phyloP scores from a whole-genome alignment of 1,284 basidiomycete species.

The Nidula niveotomentosa region DNA sequence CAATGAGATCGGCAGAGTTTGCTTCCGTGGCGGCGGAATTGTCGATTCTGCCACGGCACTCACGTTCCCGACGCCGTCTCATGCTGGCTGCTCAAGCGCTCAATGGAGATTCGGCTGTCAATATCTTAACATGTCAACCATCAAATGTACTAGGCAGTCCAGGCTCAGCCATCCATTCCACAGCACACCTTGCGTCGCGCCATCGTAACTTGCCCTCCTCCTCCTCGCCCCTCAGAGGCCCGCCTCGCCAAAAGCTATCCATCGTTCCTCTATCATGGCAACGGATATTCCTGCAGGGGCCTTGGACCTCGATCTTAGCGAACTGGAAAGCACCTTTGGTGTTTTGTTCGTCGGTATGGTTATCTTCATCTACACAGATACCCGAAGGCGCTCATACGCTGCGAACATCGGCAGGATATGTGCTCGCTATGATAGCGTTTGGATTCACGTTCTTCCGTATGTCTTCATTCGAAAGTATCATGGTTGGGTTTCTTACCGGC shows the following conservation, averaged over 20 bases:
- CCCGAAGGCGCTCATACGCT: background rate
- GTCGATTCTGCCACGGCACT: too few relatives aligned
- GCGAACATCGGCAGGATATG: slow-evolving; percentile 12
- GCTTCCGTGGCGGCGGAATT: too few relatives aligned
- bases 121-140: too few relatives aligned
- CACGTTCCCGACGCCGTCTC: too few relatives aligned
- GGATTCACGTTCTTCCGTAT: slow-evolving; percentile 22
- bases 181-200: too few relatives aligned
- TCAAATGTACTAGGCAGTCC: too few relatives aligned
- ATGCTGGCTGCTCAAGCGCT: too few relatives aligned
- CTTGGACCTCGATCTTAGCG: slow-evolving; percentile 5
- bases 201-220: too few relatives aligned
- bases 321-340: slow-evolving; percentile 18
- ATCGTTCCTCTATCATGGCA: background rate
- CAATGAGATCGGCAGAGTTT: too few relatives aligned
- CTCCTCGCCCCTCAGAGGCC: too few relatives aligned
- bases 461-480: slow-evolving; percentile 1
- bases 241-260: background rate
- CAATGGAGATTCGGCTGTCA: too few relatives aligned
- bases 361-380: background rate
- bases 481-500: background rate
- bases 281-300: background rate
- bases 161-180: too few relatives aligned
- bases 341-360: slow-evolving; percentile 16
- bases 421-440: slow-evolving; percentile 16